Evolutionary conservation across 2,329 filamentous ascomycete species (phyloP).

Genomic region (Lasiodiplodia sp.): DNA sequence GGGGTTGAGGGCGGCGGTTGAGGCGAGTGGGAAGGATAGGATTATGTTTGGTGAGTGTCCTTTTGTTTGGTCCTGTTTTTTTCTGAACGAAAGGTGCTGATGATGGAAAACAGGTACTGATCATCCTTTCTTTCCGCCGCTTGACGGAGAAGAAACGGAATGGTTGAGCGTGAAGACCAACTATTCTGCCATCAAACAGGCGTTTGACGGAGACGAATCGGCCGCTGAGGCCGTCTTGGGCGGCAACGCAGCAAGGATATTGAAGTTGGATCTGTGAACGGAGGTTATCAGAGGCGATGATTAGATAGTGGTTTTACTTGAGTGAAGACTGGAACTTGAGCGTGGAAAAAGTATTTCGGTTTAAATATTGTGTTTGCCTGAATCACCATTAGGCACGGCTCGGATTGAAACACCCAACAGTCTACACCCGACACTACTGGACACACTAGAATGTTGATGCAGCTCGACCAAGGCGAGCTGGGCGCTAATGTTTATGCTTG

Average conservation of each 20-base stretch:
- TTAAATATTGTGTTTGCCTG: no score
- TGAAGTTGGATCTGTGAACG: conserved; percentile 42
- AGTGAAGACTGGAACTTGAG: neutral
- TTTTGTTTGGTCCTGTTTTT: neutral
- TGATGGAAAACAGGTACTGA: conserved; percentile 64
- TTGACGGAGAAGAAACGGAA: conserved; percentile 66
- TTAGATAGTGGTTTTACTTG: neutral
- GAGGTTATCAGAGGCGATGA: neutral
- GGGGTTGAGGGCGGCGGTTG: conserved; percentile 73
- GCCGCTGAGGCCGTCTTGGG: conserved; percentile 65
- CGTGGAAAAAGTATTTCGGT: no score
- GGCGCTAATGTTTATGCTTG: no score
- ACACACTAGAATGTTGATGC: no score
- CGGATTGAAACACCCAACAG: no score
- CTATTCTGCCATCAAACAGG: conserved; percentile 61
- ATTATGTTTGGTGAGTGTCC: conserved; percentile 71
- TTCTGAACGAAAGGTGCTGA: neutral
- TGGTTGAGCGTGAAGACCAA: conserved; percentile 75
- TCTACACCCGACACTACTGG: no score
- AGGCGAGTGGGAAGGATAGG: conserved; percentile 71
- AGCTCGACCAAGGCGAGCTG: no score
- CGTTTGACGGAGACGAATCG: conserved; percentile 55
- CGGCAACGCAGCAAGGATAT: conserved; percentile 63
- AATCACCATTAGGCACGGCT: no score
- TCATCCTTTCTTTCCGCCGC: conserved; percentile 84